phyloP scores from a whole-genome alignment of 2,329 filamentous ascomycete species.

The Curvularia hawaiiensis region DNA sequence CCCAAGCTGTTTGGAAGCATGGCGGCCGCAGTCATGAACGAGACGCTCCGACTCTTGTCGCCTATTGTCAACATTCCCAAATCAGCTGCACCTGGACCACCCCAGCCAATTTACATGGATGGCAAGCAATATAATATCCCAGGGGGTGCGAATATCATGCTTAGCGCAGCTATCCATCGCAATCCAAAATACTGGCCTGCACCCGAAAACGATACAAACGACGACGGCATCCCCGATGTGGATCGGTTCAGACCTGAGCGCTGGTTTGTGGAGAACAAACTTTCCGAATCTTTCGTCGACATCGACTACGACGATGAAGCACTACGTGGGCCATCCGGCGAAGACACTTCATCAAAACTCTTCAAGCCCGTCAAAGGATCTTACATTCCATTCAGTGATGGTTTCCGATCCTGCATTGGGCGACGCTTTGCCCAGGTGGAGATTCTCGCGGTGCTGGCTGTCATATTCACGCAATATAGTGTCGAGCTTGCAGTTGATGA shows the following conservation, averaged over 20 bases:
- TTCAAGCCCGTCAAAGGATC: constrained; percentile 57
- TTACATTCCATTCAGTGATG: constrained; percentile 62
- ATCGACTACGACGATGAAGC: constrained; percentile 56
- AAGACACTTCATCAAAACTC: constrained; percentile 65
- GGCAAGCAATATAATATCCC: constrained; percentile 66
- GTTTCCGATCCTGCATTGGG: constrained; percentile 61
- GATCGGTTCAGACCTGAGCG: constrained; percentile 73
- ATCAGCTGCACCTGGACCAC: constrained; percentile 50
- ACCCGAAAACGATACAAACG: constrained; percentile 32
- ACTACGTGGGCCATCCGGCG: constrained; percentile 63
- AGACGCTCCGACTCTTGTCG: constrained; percentile 74
- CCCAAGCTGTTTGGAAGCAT: constrained; percentile 70
- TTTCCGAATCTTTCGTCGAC: constrained; percentile 38
- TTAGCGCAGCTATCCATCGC: constrained; percentile 63
- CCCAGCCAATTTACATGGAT: constrained; percentile 64
- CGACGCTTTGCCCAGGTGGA: constrained; percentile 63
- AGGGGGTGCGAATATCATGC: constrained; percentile 58
- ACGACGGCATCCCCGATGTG: constrained; percentile 56
- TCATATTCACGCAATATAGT: constrained; percentile 63
- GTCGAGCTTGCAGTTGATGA: constrained; percentile 70
- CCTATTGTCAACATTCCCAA: constrained; percentile 77
- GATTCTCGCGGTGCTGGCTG: constrained; percentile 58
- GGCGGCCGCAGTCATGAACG: constrained; percentile 77
- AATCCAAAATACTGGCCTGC: constrained; percentile 76
- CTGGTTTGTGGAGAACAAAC: constrained; percentile 61